Evolutionary conservation across 108 stramenopile genomes (phyloP), one percentile per base, ranked within the genome.

Genomic region (Pseudonitzschia delicatissima): DNA sequence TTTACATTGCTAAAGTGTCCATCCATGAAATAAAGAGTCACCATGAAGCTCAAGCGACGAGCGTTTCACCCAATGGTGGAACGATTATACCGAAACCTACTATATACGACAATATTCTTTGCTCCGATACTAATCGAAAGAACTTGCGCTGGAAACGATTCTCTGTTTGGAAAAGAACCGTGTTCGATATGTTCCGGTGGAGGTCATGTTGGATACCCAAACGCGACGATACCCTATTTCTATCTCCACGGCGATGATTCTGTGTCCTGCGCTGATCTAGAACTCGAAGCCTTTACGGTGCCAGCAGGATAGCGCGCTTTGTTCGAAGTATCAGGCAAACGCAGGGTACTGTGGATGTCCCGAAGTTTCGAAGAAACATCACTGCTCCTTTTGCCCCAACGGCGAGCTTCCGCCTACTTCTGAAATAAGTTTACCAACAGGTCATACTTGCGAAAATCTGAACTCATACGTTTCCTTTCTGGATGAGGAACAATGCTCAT

Each of bases 321-420:
- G 72, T 29, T 26, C 25, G 20, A 15, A 47, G 21, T 37, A 62
- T 17, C 32, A 62, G 28, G 57, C 71, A 21, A 52, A 73, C 40
- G 72, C 72, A 1, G 72, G 72, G 15, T 73, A 60, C 32, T 73
- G 72, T 58, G 72, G 72, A 18, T 73, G 72, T 34, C 18, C 33
- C 17, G 34, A 61, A 3, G 26, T 23, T 11, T 12, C 31, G 26
- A 57, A 63, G 9, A 6, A 23, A 17, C 15, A 60, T n/a, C 49
- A 27, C 11, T 73, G 72, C 36, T 33, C 31, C 33, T 73, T 73
- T 40, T 73, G 72, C 33, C 72, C 72, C 4, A 32, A 73, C 49
- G 72, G 72, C 25, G 26, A 48, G 5, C 34, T 33, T 2, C 64
- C 72, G 26, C 57, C 57, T 15, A 45, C 42, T n/a, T 17, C 32